Evolutionary conservation across 78 protist genomes (phyloP).

Genomic region (Monosiga brevicollis): DNA sequence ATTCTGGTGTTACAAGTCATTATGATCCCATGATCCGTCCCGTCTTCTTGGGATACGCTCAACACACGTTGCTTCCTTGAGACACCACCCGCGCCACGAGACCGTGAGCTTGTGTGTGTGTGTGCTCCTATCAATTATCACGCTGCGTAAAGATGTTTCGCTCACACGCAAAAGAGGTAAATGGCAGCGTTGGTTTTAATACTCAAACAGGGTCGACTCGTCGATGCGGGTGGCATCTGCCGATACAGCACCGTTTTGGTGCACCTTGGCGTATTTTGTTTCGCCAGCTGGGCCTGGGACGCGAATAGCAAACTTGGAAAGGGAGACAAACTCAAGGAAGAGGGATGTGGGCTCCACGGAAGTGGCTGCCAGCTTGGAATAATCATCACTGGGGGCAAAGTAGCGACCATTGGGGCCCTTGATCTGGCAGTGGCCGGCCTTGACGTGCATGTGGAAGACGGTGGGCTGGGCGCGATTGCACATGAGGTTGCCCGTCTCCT

Average conservation of each 20-base stretch:
- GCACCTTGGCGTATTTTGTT: not conserved
- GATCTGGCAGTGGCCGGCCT: not conserved
- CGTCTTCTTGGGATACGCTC: too few species aligned
- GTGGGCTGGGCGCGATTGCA: not conserved
- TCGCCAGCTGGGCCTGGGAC: not conserved
- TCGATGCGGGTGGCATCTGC: not conserved
- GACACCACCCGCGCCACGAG: too few species aligned
- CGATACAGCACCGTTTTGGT: not conserved
- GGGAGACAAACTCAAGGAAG: not conserved
- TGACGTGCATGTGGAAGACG: slow-evolving; percentile 1
- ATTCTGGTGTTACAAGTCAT: too few species aligned
- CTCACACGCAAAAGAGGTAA: too few species aligned
- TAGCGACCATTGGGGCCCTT: not conserved
- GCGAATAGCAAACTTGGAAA: not conserved
- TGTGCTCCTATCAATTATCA: too few species aligned
- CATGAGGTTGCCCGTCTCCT: not conserved
- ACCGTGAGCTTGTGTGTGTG: not conserved
- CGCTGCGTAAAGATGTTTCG: too few species aligned
- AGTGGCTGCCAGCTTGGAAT: not conserved
- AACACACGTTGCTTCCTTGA: too few species aligned
- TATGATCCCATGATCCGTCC: too few species aligned
- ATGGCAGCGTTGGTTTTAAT: too few species aligned
- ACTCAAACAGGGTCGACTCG: not conserved
- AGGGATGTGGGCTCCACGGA: not conserved
- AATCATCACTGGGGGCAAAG: not conserved